Conservation (phyloP, 768 basidiomycete species). For the Filobasidium floriforme region DNA sequence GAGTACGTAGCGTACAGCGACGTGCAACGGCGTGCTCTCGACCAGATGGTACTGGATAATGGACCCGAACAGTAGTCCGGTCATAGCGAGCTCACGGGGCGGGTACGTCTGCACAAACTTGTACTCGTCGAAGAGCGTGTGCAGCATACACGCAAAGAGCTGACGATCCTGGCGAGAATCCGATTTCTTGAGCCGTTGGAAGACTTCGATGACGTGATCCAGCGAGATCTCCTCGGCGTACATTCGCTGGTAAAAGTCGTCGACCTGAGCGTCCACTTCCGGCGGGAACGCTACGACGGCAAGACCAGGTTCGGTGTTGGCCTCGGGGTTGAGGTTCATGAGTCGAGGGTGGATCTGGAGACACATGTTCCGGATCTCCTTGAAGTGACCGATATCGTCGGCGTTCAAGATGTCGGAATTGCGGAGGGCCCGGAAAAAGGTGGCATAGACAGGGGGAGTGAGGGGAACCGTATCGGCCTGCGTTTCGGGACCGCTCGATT, state of each 20-base stretch:
- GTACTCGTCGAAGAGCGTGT: conserved; percentile 99
- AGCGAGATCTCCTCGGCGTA: conserved; percentile 90
- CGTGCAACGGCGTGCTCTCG: conserved; percentile 86
- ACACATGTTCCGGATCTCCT: conserved; percentile 85
- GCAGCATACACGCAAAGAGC: conserved; percentile 98
- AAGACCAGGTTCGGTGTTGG: conserved; percentile 84
- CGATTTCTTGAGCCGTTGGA: conserved; percentile 77
- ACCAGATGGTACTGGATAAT: conserved; percentile 89
- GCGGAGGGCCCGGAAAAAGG: conserved; percentile 81
- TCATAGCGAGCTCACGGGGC: conserved; percentile 86
- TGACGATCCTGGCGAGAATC: conserved; percentile 79
- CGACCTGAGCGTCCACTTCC: conserved; percentile 88
- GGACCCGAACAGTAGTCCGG: conserved; percentile 90
- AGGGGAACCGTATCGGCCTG: conserved; percentile 61
- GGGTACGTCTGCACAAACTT: conserved; percentile 98
- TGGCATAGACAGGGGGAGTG: conserved; percentile 60
- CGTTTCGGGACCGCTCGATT: conserved; percentile 62
- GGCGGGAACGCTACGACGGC: conserved; percentile 75
- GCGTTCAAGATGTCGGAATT: conserved; percentile 69
- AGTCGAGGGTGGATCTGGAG: conserved; percentile 91
- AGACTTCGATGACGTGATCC: conserved; percentile 82
- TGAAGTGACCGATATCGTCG: conserved; percentile 73
- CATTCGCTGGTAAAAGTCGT: conserved; percentile 94
- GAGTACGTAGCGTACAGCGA: conserved; percentile 91
- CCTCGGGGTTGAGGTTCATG: conserved; percentile 75